Evolutionary conservation across 805 yeast genomes (phyloP), one percentile per base, ranked within the genome.

Genomic region (Zygosaccharomyces siamensis): DNA sequence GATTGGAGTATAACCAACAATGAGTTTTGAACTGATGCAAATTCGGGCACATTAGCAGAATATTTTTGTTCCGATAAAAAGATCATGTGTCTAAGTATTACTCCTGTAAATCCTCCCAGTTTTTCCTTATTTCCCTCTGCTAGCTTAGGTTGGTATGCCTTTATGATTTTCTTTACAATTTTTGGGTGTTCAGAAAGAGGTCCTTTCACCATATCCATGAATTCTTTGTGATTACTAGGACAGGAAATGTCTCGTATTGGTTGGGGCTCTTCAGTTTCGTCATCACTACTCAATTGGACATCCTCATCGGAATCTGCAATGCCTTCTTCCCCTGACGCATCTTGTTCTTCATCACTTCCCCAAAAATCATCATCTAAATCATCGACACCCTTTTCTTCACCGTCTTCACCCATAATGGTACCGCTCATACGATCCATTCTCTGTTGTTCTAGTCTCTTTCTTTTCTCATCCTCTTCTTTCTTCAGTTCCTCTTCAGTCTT

Each of bases 71-170:
- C 74, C 0, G 80, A 67, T 28, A 82, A 61, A 49, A 73, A 69
- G 37, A 86, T 63, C 8, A 80, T 68, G 58, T 86, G 89, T 54
- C 82, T 78, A 52, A 86, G 72, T 11, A 89, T 56, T 7, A 86
- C 77, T 3, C 77, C 74, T 1, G 86, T 76, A 59, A 90, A 84
- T 2, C 56, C 61, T 21, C 83, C 86, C 55, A 86, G 68, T 59
- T 78, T 83, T 51, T 81, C 86, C 61, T 87, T 89, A 65, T 92
- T 89, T 2, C 96, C 97, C 47, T 74, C 78, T 2, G 86, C 89
- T 46, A 86, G 72, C 53, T 83, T 80, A 11, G 97, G 96, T 53
- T 86, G 88, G 66, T 83, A 81, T 0, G 72, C 62, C 45, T 74
- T 75, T 48, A 86, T 68, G 37, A 89, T 76, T 48, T 76, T 75